phyloP scores from a whole-genome alignment of 2,329 filamentous ascomycete species.

The Fusarium metavorans region DNA sequence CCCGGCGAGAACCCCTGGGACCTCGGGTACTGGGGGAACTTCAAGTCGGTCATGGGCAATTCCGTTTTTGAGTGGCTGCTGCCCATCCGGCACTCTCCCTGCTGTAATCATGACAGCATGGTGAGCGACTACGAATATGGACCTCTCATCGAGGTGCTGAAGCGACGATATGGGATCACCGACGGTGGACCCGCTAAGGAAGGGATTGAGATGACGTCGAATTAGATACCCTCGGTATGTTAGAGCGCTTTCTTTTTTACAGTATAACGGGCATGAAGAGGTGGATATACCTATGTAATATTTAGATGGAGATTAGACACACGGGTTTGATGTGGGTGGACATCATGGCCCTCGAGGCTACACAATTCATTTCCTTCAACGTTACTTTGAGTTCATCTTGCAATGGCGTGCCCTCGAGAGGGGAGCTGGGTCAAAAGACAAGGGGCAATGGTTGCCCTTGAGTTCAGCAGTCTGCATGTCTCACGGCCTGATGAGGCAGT shows the following conservation, averaged over 20 bases:
- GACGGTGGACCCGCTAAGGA: conserved; percentile 18
- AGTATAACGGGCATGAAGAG: conserved; percentile 5
- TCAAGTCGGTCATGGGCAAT: conserved; percentile 83
- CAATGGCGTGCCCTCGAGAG: no score
- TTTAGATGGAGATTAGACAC: conserved; percentile 10
- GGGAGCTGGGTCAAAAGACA: not conserved
- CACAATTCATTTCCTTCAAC: not conserved
- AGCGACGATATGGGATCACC: conserved; percentile 52
- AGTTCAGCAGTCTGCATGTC: not conserved
- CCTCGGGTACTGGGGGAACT: conserved; percentile 76
- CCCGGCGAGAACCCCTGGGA: conserved; percentile 89
- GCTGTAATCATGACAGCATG: conserved; percentile 73
- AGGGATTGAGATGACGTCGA: conserved; percentile 33
- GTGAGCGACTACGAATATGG: conserved; percentile 78
- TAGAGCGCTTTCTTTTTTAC: not conserved
- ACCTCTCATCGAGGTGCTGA: conserved; percentile 68
- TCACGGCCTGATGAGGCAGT: not conserved
- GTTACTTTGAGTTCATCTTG: not conserved
- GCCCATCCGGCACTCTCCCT: conserved; percentile 81
- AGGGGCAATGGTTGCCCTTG: not conserved
- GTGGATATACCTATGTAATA: conserved; percentile 18
- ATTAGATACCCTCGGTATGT: conserved; percentile 35
- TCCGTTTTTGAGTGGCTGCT: conserved; percentile 81
- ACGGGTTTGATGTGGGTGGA: not conserved
- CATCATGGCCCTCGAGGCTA: not conserved